Evolutionary conservation across 2,329 filamentous ascomycete species (phyloP).

Genomic region (Aureobasidium melanogenum): DNA sequence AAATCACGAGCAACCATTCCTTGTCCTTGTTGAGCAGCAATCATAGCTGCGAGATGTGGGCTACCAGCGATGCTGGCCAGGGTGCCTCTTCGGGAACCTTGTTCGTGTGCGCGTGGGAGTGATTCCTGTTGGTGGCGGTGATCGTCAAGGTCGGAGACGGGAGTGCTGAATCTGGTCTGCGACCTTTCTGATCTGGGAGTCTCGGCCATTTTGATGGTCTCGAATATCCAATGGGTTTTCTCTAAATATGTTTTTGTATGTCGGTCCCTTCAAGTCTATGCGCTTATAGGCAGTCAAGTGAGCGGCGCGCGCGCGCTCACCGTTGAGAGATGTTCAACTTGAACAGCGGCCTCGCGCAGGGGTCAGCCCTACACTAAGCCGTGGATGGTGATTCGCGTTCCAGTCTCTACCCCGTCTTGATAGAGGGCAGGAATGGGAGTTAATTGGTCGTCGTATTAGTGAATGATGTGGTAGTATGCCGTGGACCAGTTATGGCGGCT

Average conservation of each 20-base stretch:
- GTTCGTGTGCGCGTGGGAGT: conserved; percentile 43
- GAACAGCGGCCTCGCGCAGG: conserved; percentile 40
- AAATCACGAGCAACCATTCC: conserved; percentile 62
- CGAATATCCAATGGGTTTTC: conserved; percentile 4
- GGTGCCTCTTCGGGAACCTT: conserved; percentile 55
- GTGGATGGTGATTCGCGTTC: conserved; percentile 3
- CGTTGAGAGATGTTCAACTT: conserved; percentile 42
- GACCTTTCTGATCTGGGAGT: conserved; percentile 57
- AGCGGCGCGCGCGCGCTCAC: conserved; percentile 48
- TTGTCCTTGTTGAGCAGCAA: conserved; percentile 33
- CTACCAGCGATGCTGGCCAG: conserved; percentile 56
- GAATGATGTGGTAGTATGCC: conserved; percentile 17
- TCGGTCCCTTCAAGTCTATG: neutral
- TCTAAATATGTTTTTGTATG: neutral
- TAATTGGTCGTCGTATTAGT: conserved; percentile 19
- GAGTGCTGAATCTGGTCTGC: conserved; percentile 60
- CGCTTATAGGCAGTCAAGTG: conserved; percentile 24
- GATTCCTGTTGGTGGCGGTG: conserved; percentile 63
- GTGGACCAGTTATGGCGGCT: conserved; percentile 78
- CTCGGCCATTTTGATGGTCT: conserved; percentile 39
- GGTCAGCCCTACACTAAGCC: conserved; percentile 37
- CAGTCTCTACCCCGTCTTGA: conserved; percentile 3
- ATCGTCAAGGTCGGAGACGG: conserved; percentile 76
- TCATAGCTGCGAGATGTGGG: conserved; percentile 34
- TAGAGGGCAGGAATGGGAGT: conserved; percentile 17